Conservation (phyloP, 805 yeast genomes). For the Wickerhamomyces strasburgensis region DNA sequence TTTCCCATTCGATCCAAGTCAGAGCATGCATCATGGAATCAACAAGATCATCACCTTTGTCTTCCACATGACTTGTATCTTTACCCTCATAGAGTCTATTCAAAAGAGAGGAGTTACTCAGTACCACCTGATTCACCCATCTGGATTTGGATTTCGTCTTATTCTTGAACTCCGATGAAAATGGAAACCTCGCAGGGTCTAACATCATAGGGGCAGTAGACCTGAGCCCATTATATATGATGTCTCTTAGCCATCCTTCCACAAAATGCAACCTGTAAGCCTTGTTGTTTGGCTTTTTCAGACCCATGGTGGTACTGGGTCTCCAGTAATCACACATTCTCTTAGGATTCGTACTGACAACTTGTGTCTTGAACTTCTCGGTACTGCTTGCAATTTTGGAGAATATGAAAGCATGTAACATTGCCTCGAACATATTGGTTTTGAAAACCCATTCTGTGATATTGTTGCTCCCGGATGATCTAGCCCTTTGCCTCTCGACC, state of each 20-base stretch:
- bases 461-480: slow-evolving; percentile 41
- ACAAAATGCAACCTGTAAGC: slow-evolving; percentile 15
- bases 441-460: slow-evolving; percentile 48
- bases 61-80: slow-evolving; percentile 3
- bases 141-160: slow-evolving; percentile 10
- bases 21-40: slow-evolving; percentile 23
- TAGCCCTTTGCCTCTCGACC: slow-evolving; percentile 52
- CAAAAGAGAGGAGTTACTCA: slow-evolving; percentile 1
- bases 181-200: slow-evolving; percentile 9
- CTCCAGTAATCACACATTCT: slow-evolving; percentile 23
- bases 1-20: slow-evolving; percentile 25
- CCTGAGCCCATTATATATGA: background rate
- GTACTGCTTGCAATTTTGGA: slow-evolving; percentile 2
- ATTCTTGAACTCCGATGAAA: slow-evolving; percentile 8
- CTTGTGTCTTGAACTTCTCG: slow-evolving; percentile 7
- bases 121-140: slow-evolving; percentile 18
- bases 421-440: slow-evolving; percentile 50
- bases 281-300: slow-evolving; percentile 12
- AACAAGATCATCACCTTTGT: slow-evolving; percentile 24
- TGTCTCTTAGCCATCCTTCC: slow-evolving; percentile 17
- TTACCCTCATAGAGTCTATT: slow-evolving; percentile 1
- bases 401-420: slow-evolving; percentile 32
- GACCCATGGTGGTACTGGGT: slow-evolving; percentile 2
- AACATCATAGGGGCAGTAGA: slow-evolving; percentile 2
- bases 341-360: slow-evolving; percentile 18